Base-by-base conservation (phyloP, 495 filamentous ascomycete species). In the Amphirosellinia nigrospora region DNA sequence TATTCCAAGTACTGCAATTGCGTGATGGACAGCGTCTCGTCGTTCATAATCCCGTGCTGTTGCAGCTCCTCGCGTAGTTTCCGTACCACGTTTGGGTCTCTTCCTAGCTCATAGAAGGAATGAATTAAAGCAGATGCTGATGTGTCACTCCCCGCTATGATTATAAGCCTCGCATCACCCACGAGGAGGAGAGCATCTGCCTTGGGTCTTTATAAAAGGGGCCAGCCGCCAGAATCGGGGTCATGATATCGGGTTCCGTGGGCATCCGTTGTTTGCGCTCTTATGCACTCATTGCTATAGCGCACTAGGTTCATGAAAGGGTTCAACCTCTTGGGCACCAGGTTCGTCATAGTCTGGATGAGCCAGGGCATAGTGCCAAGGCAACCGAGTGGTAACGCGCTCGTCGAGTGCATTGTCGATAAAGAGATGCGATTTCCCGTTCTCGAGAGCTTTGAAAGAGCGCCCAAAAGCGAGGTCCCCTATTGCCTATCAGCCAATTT, bases 111-210 rank as follows among this genome's bases (percentile, higher is more conserved):
- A 69, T 86, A 87, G 30, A 89, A 79, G 23, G 87, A 76, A 11
- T 83, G 79, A 34, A 81, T 80, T 0, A 88, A 74, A 0, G 81
- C 75, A 19, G 82, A 82, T 3, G 85, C 83, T 0, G 84, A 83
- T 15, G 84, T 88, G 68, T 88, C 86, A n/a, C 79, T 82, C 0
- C 85, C 86, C 1, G 85, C 85, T 32, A 85, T 80, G 50, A 86
- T 78, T 39, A 82, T 80, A 28, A 82, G 68, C 55, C 82, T 78
- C 0, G 79, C 78, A 58, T 82, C 76, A 9, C 79, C 71, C 28
- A 78, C 66, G n/a, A 86, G 52, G 39, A 77, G 77, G 2, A 70
- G 71, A 41, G 66, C 64, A 71, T 83, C 69, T 63, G 77, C 69
- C 9, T 75, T 77, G 39, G 83, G 81, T 73, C 53, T 0, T 78